These are phyloP conservation scores for Fusarium vanettenii DNA, from an alignment of 2,329 filamentous ascomycete genomes.

Conservation along the genomic window DNA sequence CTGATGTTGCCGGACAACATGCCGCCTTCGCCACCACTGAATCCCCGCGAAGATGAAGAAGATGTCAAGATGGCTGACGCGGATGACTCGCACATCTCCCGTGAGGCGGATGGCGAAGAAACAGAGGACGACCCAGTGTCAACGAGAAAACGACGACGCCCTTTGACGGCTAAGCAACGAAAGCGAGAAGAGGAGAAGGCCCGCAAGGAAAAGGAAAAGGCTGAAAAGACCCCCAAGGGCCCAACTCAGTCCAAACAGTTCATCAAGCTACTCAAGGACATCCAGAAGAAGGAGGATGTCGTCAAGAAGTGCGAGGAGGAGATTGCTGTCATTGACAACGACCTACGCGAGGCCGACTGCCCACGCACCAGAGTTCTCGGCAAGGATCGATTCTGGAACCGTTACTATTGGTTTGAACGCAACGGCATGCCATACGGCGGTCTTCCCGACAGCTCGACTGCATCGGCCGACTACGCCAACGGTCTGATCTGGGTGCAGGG, in stretches of 20 bases:
- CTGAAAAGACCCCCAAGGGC: conserved; percentile 69
- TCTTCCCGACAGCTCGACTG: conserved; percentile 87
- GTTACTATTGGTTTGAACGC: conserved; percentile 99
- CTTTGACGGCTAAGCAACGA: conserved; percentile 72
- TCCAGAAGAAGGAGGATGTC: conserved; percentile 84
- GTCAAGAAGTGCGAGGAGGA: conserved; percentile 87
- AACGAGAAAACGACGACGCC: conserved; percentile 66
- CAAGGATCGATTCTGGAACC: conserved; percentile 97
- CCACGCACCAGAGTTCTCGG: conserved; percentile 89
- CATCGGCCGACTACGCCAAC: conserved; percentile 89
- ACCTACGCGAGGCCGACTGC: conserved; percentile 93
- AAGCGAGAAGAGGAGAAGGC: conserved; percentile 83
- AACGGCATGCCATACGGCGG: conserved; percentile 98
- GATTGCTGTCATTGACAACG: conserved; percentile 87
- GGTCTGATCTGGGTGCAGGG: conserved; percentile 97
- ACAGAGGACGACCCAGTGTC: conserved; percentile 75
- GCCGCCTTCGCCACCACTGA: conserved; percentile 69
- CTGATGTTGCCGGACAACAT: conserved; percentile 79
- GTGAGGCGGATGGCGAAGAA: conserved; percentile 75
- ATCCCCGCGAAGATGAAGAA: conserved; percentile 61
- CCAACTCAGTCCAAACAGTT: conserved; percentile 89
- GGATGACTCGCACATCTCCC: conserved; percentile 69
- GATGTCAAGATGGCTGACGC: conserved; percentile 72
- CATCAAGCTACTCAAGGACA: conserved; percentile 86
- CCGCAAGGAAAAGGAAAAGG: conserved; percentile 64